Base-by-base conservation (phyloP, 805 yeast species). In the Candida glaebosa region DNA sequence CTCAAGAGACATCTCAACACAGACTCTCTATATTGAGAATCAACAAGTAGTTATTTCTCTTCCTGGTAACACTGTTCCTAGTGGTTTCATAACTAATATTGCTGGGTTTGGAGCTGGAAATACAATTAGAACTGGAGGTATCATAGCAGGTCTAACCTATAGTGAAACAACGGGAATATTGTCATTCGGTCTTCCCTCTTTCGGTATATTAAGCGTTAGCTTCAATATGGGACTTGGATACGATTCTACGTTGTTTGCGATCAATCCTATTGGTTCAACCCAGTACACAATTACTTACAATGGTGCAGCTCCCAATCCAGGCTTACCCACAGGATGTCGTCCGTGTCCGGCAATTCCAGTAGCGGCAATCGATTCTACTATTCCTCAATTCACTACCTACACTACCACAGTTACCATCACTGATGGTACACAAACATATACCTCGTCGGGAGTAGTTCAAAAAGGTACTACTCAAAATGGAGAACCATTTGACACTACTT, bases 51-150 rank as follows among this genome's bases (percentile, higher is more conserved):
- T 45, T 26, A 54, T 47, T 19, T 49, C 43, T 14, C n/a, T n/a
- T n/a, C n/a, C n/a, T n/a, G n/a, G n/a, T n/a, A n/a, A n/a, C n/a
- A 46, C 53, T 8, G 15, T 47, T 5, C 30, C 46, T 22, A 33
- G 44, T 12, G 14, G 47, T 4, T 54, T 45, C 34, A 48, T 59
- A 2, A 45, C 42, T 36, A 49, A 44, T 26, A 61, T 58, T 20
- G 48, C 50, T 33, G 62, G 62, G 18, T 58, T 47, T 34, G 62
- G 63, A 42, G 41, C 43, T 31, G 57, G 60, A 12, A 56, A 58
- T 34, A 31, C 40, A 20, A 47, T 57, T 37, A 54, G 52, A 25
- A 34, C 51, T 16, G 37, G 41, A 10, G 20, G 34, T 24, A 22
- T 51, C 4, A 37, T 48, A 10, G 22, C 40, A 20, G 15, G 31